Base-by-base conservation (phyloP, 1,139 yeast species). In the Yamadazyma sp. region DNA sequence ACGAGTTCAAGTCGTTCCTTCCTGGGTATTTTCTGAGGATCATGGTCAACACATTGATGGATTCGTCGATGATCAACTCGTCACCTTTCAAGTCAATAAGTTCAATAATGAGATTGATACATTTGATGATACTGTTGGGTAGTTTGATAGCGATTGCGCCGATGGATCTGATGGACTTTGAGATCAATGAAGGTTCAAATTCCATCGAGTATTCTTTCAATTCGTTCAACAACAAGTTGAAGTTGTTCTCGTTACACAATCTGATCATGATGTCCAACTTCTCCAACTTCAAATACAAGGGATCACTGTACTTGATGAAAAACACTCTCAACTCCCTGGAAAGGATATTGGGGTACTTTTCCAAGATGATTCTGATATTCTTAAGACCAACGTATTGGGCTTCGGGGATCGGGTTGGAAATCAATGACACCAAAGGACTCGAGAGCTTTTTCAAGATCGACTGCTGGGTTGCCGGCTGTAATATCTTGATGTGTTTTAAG, bases 301-400 rank as follows among this genome's bases (percentile, higher is more conserved):
- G 98, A 62, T 94, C 99, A 49, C 89, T 87, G 66, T 89, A 92
- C 59, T 89, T 89, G 56, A 92, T 83, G 68, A 88, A 94, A 55
- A 94, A 94, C 7, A 92, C 95, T 49, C 96, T 76, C 53, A 91
- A 71, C 58, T 92, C 97, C 47, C 81, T 81, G 23, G 85, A 74
- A 47, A 92, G 73, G 31, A 92, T 74, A 41, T 73, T 75, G 4
- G 98, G 98, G 60, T 87, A 88, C 58, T 87, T 86, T 58, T 92
- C 96, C 49, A 92, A 73, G 36, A 94, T 82, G 51, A 94, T 84
- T 60, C 96, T 76, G 47, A 94, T 89, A 61, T 92, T 94, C 59
- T 92, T 85, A 55, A 94, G 70, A 0, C 97, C 95, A 36, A 94
- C 97, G 56, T 85, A 94, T 64, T 94, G 98, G 36, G 95, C 91